Percentiles rank a stretch among this genome's conserved stretches.
phyloP scores from a whole-genome alignment of 768 basidiomycete species.

The Xerocomellus chrysenteron region DNA sequence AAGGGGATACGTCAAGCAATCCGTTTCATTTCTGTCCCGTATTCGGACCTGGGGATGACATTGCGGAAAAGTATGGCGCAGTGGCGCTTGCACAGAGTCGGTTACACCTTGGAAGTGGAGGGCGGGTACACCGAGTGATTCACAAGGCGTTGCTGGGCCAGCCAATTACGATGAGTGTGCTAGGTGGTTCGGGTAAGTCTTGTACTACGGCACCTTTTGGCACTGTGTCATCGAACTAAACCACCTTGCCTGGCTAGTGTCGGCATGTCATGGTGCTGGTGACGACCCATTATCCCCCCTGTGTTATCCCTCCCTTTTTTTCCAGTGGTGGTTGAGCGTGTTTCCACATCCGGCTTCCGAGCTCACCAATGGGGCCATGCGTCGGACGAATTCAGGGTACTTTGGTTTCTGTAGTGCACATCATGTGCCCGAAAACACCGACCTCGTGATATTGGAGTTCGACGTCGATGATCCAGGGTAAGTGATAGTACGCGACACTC shows the following conservation, averaged over 20 bases:
- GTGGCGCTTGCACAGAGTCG: constrained; percentile 71
- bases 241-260: constrained; percentile 51
- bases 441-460: constrained; percentile 93
- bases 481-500: constrained; percentile 31
- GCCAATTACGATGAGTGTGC: constrained; percentile 84
- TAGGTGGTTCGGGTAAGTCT: constrained; percentile 82
- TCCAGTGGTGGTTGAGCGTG: constrained; percentile 96
- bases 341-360: constrained; percentile 98
- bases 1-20: constrained; percentile 32
- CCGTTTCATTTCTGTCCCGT: constrained; percentile 93
- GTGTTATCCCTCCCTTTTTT: constrained; percentile 95
- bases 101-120: constrained; percentile 77
- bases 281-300: constrained; percentile 80
- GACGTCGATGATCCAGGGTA: constrained; percentile 88
- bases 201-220: background rate
- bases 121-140: constrained; percentile 77
- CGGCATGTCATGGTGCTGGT: constrained; percentile 91
- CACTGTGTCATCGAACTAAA: background rate
- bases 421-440: constrained; percentile 91
- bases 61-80: constrained; percentile 78
- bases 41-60: constrained; percentile 77
- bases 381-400: constrained; percentile 88
- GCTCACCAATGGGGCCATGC: constrained; percentile 95
- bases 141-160: constrained; percentile 81
- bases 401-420: constrained; percentile 93